Evolutionary conservation across 1,139 yeast genomes (phyloP).

Genomic region (Maudiozyma humilis): DNA sequence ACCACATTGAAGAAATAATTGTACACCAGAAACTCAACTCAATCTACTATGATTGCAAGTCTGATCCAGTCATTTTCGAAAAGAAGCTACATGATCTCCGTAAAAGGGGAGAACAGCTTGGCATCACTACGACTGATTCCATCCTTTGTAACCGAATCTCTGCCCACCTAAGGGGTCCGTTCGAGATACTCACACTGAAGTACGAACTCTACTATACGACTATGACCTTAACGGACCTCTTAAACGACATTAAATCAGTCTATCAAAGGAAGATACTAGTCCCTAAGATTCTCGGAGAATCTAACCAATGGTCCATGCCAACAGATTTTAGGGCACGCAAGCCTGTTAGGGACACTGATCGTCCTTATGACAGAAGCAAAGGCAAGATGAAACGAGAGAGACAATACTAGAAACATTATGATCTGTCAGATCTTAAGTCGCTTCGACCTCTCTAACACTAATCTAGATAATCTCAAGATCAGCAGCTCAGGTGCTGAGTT

Average conservation of each 20-base stretch:
- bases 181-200: not conserved
- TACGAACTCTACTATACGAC: not conserved
- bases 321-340: no score
- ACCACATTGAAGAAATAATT: not conserved
- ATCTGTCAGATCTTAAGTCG: no score
- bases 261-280: not conserved
- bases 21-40: not conserved
- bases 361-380: no score
- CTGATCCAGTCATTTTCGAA: conserved; percentile 3
- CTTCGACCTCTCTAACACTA: not conserved
- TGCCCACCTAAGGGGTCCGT: not conserved
- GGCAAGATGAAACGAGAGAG: no score
- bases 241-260: conserved; percentile 2
- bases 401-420: no score
- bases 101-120: not conserved
- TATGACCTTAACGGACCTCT: conserved; percentile 1
- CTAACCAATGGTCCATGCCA: no score
- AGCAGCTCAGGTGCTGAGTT: conserved; percentile 4
- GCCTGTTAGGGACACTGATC: no score
- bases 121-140: not conserved
- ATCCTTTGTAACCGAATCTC: not conserved
- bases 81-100: not conserved
- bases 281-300: no score
- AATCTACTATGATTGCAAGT: conserved; percentile 4
- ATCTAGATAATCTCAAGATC: not conserved